These are phyloP conservation scores for Trichomonas gallinae DNA, from an alignment of 208 protist species.

Conservation along the genomic window DNA sequence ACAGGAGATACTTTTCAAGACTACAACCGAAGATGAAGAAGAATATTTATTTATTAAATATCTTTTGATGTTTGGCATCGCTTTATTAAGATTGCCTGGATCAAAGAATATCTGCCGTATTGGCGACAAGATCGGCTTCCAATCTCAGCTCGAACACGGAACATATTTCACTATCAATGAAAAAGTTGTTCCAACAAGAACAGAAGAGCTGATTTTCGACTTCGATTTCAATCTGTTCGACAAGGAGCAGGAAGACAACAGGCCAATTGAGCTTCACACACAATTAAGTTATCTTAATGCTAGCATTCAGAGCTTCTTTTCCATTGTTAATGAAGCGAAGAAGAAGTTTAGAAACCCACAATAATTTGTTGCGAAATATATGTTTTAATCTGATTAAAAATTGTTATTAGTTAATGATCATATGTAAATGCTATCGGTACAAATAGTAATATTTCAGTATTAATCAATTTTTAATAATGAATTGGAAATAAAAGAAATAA, in stretches of 20 bases:
- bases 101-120: not conserved
- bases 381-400: too few species aligned
- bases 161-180: not conserved
- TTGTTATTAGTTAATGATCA: too few species aligned
- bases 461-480: too few species aligned
- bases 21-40: not conserved
- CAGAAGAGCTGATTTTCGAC: not conserved
- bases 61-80: not conserved
- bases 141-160: not conserved
- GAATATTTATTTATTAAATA: not conserved
- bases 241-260: not conserved
- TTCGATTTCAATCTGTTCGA: not conserved
- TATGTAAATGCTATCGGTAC: too few species aligned
- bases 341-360: not conserved
- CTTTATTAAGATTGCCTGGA: not conserved
- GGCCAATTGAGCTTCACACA: not conserved
- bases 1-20: not conserved
- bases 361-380: too few species aligned
- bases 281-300: not conserved
- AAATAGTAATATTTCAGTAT: too few species aligned
- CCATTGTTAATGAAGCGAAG: not conserved
- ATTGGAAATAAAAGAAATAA: too few species aligned
- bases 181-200: not conserved
- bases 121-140: not conserved
- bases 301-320: not conserved